A percentile compares a stretch with the other conserved stretches of the same genome.
Evolutionary conservation across 805 yeast genomes (phyloP).

Genomic region (Candida loeiensis): DNA sequence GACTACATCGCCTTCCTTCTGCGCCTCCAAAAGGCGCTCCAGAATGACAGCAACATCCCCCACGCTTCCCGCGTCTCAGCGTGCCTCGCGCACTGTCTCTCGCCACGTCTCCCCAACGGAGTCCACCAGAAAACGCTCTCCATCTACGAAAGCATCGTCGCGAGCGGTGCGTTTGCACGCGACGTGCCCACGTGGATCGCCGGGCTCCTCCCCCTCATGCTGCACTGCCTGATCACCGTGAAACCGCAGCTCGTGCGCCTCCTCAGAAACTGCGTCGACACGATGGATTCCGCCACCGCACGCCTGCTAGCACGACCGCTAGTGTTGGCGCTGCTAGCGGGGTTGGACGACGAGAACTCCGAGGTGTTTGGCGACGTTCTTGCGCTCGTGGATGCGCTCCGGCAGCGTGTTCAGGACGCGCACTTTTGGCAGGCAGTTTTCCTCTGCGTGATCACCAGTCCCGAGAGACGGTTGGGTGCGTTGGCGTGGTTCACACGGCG

Average conservation of each 20-base stretch:
- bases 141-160: conserved; percentile 64
- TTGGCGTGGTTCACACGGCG: conserved; percentile 67
- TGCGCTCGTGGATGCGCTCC: conserved; percentile 57
- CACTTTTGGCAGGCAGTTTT: conserved; percentile 87
- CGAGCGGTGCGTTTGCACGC: conserved; percentile 48
- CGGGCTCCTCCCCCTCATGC: conserved; percentile 84
- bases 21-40: conserved; percentile 68
- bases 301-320: conserved; percentile 63
- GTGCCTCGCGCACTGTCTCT: conserved; percentile 72
- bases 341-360: conserved; percentile 87
- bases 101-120: conserved; percentile 85
- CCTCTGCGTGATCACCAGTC: conserved; percentile 68
- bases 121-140: conserved; percentile 88
- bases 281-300: conserved; percentile 32
- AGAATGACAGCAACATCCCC: conserved; percentile 48
- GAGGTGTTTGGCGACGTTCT: conserved; percentile 70
- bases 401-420: conserved; percentile 55
- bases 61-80: conserved; percentile 61
- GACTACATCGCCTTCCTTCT: conserved; percentile 90
- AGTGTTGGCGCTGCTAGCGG: conserved; percentile 72
- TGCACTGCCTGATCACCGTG: conserved; percentile 85
- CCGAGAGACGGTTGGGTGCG: conserved; percentile 82
- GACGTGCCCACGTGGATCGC: conserved; percentile 82
- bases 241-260: conserved; percentile 72
- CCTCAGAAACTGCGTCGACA: conserved; percentile 48